Evolutionary conservation across 2,329 filamentous ascomycete species (phyloP), one percentile per base, ranked within the genome.

Genomic region (Talaromyces sp.): DNA sequence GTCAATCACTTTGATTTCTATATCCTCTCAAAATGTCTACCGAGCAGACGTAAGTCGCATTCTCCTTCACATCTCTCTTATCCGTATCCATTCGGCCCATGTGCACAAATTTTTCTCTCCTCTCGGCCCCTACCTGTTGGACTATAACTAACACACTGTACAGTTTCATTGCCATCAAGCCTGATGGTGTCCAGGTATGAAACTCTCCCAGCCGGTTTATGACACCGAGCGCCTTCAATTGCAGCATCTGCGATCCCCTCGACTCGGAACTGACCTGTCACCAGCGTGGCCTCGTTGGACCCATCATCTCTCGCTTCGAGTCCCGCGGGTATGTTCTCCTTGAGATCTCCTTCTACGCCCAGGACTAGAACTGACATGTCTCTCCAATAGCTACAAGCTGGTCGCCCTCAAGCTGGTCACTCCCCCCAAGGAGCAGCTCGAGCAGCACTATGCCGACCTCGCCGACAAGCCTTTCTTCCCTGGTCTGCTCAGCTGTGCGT

Each of bases 91-190:
- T 56, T 58, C 21, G 10, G 26, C 48, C 19, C 56, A 52, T 52
- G 27, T 46, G 54, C 55, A 52, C 26, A 58, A 46, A 55, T 51
- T 61, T 55, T 53, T 35, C 61, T 63, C 66, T 65, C 52, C 54
- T 64, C 65, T 64, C 59, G 19, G 14, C 31, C 24, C n/a, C 38
- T 52, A 26, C 63, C 62, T 21, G 46, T 62, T 46, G 63, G 60
- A 62, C 58, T 65, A 57, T 68, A 68, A 67, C 72, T 77, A 69
- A 78, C 61, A 56, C 62, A 64, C 62, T 69, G 64, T 61, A 70
- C 74, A 97, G 93, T 84, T 97, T 97, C 90, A 97, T 97, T 86
- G 94, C 94, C 78, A 91, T 99, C 87, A 99, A 99, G 92, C 94
- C 93, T 73, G 94, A 97, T 83, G 94, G 94, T 80, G 94, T 97